A percentile compares a stretch with the other conserved stretches of the same genome.
These are phyloP conservation scores for Camellia lanceoleosa DNA, from an alignment of 148 eudicot species.

Conservation along the genomic window DNA sequence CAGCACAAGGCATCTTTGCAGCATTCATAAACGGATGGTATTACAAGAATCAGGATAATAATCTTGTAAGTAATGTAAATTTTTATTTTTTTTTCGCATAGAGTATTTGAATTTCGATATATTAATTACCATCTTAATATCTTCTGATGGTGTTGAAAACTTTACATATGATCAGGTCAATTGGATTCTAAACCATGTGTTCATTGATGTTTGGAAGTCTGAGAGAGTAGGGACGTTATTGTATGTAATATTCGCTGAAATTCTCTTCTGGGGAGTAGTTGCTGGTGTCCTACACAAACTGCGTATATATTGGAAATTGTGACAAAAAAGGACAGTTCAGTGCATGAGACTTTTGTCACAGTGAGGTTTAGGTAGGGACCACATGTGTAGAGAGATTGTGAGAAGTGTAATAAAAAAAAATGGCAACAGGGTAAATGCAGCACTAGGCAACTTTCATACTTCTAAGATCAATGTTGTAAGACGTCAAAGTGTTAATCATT, in stretches of 20 bases:
- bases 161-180: slow-evolving; percentile 30
- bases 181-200: slow-evolving; percentile 50
- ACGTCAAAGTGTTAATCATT: too few relatives aligned
- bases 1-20: slow-evolving; percentile 47
- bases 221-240: slow-evolving; percentile 42
- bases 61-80: slow-evolving; percentile 32
- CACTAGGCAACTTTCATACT: not conserved
- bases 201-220: slow-evolving; percentile 43
- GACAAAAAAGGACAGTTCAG: slow-evolving; percentile 3
- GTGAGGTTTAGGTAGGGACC: too few relatives aligned
- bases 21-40: slow-evolving; percentile 56
- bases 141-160: not conserved
- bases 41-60: slow-evolving; percentile 29
- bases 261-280: slow-evolving; percentile 45
- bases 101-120: too few relatives aligned
- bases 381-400: too few relatives aligned
- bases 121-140: not conserved
- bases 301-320: slow-evolving; percentile 51
- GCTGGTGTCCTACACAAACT: slow-evolving; percentile 45
- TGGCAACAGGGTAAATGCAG: not conserved
- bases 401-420: not conserved
- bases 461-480: too few relatives aligned
- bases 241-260: slow-evolving; percentile 50
- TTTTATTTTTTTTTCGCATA: not conserved
- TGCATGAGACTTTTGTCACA: too few relatives aligned